A percentile compares a stretch with the other conserved stretches of the same genome.
Conservation (phyloP, 371 early-diverging fungal species). For the Rhizopus arrhizus region DNA sequence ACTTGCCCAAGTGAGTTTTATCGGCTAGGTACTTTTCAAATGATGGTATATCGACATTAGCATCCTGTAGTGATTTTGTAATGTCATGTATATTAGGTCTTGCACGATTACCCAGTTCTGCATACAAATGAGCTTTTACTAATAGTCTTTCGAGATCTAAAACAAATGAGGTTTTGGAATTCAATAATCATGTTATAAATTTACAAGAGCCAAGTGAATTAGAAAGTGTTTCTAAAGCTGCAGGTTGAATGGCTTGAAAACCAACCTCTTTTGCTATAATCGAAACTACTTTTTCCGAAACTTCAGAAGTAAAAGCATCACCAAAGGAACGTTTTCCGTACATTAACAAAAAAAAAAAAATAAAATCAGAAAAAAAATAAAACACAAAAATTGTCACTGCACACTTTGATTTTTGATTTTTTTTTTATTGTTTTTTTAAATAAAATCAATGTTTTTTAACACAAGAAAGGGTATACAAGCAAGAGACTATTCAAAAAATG, state of each 20-base stretch:
- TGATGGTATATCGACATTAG: slow-evolving; percentile 32
- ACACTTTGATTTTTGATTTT: not conserved
- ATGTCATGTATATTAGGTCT: slow-evolving; percentile 60
- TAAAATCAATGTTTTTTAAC: slow-evolving; percentile 5
- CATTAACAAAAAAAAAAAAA: slow-evolving; percentile 8
- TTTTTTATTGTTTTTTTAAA: not conserved
- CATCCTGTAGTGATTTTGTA: slow-evolving; percentile 45
- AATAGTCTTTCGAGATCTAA: slow-evolving; percentile 59
- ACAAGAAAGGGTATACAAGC: too few relatives aligned
- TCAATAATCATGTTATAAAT: slow-evolving; percentile 1
- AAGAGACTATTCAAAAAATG: too few relatives aligned
- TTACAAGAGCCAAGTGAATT: slow-evolving; percentile 52
- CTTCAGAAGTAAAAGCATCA: slow-evolving; percentile 20
- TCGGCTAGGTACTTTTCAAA: slow-evolving; percentile 39
- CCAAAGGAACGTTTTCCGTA: slow-evolving; percentile 15
- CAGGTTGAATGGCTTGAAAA: slow-evolving; percentile 50
- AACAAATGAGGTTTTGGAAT: not conserved
- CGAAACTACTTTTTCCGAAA: slow-evolving; percentile 32
- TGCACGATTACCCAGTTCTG: slow-evolving; percentile 58
- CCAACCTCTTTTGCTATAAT: slow-evolving; percentile 48
- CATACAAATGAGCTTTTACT: slow-evolving; percentile 46
- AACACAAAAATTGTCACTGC: not conserved
- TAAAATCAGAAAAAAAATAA: not conserved
- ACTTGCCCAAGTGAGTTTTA: not conserved
- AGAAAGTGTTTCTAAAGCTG: slow-evolving; percentile 49